Percentiles rank a stretch among this genome's conserved stretches.
Evolutionary conservation across 495 filamentous ascomycete genomes (phyloP).

Genomic region (Hypoxylon intermedium): DNA sequence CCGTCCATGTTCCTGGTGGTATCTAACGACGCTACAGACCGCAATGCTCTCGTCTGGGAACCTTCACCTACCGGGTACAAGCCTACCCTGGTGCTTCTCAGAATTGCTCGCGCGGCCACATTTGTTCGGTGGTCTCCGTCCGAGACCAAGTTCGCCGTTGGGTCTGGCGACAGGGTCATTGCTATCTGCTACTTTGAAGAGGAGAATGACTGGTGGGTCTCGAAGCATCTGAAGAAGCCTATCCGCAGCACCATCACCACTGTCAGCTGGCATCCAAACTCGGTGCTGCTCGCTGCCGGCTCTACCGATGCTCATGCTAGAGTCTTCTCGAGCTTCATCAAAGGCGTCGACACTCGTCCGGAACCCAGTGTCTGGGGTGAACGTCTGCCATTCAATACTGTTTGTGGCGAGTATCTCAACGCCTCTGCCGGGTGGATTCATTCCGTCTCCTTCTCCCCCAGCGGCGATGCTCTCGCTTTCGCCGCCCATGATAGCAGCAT

Average conservation of each 20-base stretch:
- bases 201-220: conserved; percentile 99
- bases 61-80: conserved; percentile 90
- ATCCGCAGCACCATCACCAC: conserved; percentile 95
- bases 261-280: conserved; percentile 95
- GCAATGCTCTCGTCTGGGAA: conserved; percentile 98
- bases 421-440: conserved; percentile 97
- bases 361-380: conserved; percentile 94
- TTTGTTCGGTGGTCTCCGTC: conserved; percentile 97
- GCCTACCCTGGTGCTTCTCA: conserved; percentile 93
- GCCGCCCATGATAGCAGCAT: conserved; percentile 93
- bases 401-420: conserved; percentile 95
- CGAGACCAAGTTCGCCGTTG: conserved; percentile 96
- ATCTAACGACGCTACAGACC: conserved; percentile 65
- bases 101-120: conserved; percentile 95
- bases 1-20: not conserved
- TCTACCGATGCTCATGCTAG: conserved; percentile 97
- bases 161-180: conserved; percentile 92
- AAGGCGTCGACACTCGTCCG: conserved; percentile 86
- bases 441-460: conserved; percentile 86
- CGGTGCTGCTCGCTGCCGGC: conserved; percentile 89
- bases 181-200: conserved; percentile 99
- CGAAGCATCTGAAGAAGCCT: conserved; percentile 98
- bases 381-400: conserved; percentile 93
- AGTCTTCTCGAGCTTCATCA: conserved; percentile 95
- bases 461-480: conserved; percentile 89